A percentile compares a stretch with the other conserved stretches of the same genome.
These are phyloP conservation scores for Casuarina glauca DNA, from an alignment of 306 rosid genomes.

Conservation along the genomic window DNA sequence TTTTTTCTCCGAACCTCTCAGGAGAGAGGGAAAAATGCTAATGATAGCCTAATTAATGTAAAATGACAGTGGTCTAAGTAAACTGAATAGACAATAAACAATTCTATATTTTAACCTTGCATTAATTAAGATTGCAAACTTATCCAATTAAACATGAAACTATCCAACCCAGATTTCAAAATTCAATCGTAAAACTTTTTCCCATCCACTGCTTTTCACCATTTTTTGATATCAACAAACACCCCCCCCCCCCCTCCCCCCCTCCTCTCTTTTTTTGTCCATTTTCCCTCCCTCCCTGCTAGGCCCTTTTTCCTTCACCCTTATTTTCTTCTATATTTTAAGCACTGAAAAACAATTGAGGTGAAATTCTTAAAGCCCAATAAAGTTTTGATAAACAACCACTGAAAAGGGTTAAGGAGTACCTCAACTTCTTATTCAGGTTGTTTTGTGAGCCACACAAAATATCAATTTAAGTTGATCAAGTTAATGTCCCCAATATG, in stretches of 20 bases:
- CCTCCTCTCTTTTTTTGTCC: no score
- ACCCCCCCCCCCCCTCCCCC: no score
- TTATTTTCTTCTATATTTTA: neutral
- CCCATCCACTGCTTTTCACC: neutral
- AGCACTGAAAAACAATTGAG: neutral
- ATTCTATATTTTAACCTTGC: neutral
- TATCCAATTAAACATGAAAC: neutral
- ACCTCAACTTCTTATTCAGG: neutral
- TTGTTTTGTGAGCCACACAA: neutral
- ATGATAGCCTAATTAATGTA: conserved; percentile 56
- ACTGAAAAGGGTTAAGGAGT: neutral
- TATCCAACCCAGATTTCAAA: neutral
- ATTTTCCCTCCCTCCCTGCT: no score
- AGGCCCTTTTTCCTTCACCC: neutral
- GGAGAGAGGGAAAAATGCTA: conserved; percentile 66
- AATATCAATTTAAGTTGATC: neutral
- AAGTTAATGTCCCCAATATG: neutral
- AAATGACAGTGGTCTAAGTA: conserved; percentile 28
- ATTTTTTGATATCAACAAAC: neutral
- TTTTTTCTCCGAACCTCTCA: conserved; percentile 68
- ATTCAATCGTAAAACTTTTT: neutral
- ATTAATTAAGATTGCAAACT: conserved; percentile 11
- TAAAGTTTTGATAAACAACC: neutral
- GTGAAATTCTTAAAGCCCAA: neutral
- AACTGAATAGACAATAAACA: neutral